Evolutionary conservation across 2,329 filamentous ascomycete species (phyloP), one percentile per base, ranked within the genome.

Genomic region (Apiospora sp.): DNA sequence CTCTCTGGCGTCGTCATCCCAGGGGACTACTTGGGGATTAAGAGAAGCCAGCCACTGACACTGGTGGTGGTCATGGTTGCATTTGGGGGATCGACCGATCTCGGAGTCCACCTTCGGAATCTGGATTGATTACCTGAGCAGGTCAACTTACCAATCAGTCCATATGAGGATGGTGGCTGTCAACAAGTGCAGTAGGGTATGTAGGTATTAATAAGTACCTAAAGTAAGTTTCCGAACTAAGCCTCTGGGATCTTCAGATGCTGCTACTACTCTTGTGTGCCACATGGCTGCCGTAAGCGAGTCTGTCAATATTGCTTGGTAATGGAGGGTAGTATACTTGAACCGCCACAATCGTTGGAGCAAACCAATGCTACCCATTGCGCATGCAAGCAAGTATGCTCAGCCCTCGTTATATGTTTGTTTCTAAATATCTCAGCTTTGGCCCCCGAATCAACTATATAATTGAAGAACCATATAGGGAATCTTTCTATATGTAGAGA

Each of bases 101-200:
- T 64, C 58, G 58, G 58, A 64, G 58, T 41, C 58, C 5, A n/a
- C 6, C 46, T 49, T 12, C 14, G 8, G 27, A 27, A 34, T 58
- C 54, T 58, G 24, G 54, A 34, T 22, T 34, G 51, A 58, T 58
- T 58, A 58, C 51, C 27, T 58, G 27, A 58, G 51, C 51, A 58
- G 5, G 19, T 34, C 51, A 16, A 58, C 51, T 19, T 58, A 34
- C 14, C 51, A 58, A 58, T 58, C 24, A 34, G 51, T 58, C 27
- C 14, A 34, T 7, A 54, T 22, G 7, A 24, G 12, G 22, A 3
- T 30, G 12, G n/a, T 54, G 22, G 13, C 6, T 30, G 2, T 10
- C 46, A n/a, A 49, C 46, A 49, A n/a, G 14, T 54, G 19, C 51
- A 30, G 27, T 58, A 13, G 51, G n/a, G 22, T 12, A 2, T 8